Percentiles rank a stretch among this genome's conserved stretches.
Conservation (phyloP, 2,329 filamentous ascomycete genomes). For the Orbilia oligospora region DNA sequence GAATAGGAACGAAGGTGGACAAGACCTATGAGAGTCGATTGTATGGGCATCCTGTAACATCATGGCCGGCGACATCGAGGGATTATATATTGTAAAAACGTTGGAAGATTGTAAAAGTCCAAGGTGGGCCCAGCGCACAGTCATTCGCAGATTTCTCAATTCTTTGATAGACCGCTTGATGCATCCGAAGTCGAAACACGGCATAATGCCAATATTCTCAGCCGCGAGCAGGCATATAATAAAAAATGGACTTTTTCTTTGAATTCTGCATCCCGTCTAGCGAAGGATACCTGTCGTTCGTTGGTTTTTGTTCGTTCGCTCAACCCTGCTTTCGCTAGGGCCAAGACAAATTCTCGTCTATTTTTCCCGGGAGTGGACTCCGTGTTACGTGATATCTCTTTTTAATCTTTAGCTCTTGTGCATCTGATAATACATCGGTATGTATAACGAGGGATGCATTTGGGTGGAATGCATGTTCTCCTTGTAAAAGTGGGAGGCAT, state of each 20-base stretch:
- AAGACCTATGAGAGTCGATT: not conserved
- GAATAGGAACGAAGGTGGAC: not conserved
- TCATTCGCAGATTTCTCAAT: not conserved
- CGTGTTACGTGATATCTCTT: slow-evolving; percentile 29
- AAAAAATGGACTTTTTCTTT: not conserved
- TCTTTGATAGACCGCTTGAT: not conserved
- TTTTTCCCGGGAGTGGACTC: slow-evolving; percentile 22
- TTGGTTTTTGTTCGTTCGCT: not conserved
- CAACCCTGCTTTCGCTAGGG: slow-evolving; percentile 7
- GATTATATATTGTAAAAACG: slow-evolving; percentile 18
- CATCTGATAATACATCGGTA: slow-evolving; percentile 12
- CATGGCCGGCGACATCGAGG: not conserved
- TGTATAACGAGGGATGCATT: not conserved
- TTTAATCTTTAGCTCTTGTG: slow-evolving; percentile 4
- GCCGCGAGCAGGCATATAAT: slow-evolving; percentile 1
- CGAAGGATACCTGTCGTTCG: not conserved
- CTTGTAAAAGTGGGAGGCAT: not conserved
- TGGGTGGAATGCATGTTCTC: slow-evolving; percentile 11
- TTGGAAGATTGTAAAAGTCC: not conserved
- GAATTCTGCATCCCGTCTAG: not conserved
- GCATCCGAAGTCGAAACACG: not conserved
- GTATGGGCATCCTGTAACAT: not conserved
- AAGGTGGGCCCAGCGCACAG: not conserved
- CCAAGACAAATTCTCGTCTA: slow-evolving; percentile 30
- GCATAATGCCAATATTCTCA: slow-evolving; percentile 17